phyloP scores from a whole-genome alignment of 805 yeast genomes.

The Nakazawaea ambrosiae region DNA sequence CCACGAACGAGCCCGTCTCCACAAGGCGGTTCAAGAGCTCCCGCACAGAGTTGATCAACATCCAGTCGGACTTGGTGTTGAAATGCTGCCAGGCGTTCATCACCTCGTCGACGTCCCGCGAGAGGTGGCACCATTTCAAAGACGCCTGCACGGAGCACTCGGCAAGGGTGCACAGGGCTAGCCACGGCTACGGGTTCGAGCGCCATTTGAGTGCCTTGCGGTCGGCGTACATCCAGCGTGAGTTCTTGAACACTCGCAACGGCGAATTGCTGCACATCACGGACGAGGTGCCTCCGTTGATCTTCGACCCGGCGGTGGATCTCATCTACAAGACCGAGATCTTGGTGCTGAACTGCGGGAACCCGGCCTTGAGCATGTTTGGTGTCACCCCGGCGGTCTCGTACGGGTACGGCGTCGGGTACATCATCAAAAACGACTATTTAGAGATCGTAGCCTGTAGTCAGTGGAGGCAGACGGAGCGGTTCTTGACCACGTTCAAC shows the following conservation, averaged over 20 bases:
- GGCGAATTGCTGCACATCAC: slow-evolving; percentile 31
- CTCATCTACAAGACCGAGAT: slow-evolving; percentile 28
- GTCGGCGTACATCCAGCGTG: slow-evolving; percentile 45
- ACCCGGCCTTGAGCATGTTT: slow-evolving; percentile 49
- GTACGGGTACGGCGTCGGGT: slow-evolving; percentile 54
- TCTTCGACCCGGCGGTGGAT: slow-evolving; percentile 35
- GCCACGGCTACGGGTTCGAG: slow-evolving; percentile 64
- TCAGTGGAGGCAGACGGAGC: slow-evolving; percentile 52
- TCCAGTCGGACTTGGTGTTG: slow-evolving; percentile 48
- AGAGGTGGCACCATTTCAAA: slow-evolving; percentile 43
- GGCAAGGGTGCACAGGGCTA: slow-evolving; percentile 39
- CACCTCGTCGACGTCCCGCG: slow-evolving; percentile 38
- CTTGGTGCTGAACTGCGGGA: slow-evolving; percentile 49
- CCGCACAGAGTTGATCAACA: slow-evolving; percentile 61
- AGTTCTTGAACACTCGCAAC: slow-evolving; percentile 34
- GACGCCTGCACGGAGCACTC: slow-evolving; percentile 48
- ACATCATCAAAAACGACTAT: slow-evolving; percentile 44
- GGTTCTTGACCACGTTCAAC: slow-evolving; percentile 46
- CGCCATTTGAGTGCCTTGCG: slow-evolving; percentile 62
- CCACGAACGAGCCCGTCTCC: slow-evolving; percentile 43
- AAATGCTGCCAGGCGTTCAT: slow-evolving; percentile 57
- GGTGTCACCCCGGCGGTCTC: slow-evolving; percentile 57
- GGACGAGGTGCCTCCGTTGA: slow-evolving; percentile 29
- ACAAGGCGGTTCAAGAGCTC: slow-evolving; percentile 63
- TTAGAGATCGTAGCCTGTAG: slow-evolving; percentile 45